Conservation (phyloP, 2,329 filamentous ascomycete genomes). For the Ophiosphaerella korrae region DNA sequence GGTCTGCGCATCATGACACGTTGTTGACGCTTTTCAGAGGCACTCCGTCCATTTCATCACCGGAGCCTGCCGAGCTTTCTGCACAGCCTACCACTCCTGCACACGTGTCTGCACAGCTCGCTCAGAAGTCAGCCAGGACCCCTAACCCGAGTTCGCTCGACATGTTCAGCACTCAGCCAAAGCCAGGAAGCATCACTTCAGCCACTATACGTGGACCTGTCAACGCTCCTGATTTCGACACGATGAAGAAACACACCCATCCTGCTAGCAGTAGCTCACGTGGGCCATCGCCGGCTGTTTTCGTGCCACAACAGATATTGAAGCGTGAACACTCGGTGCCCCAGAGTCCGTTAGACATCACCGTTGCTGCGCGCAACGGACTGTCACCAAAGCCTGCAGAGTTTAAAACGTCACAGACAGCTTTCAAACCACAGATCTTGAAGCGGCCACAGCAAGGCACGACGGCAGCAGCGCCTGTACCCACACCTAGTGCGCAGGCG, state of each 20-base stretch:
- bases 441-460: slow-evolving; percentile 39
- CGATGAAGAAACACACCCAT: slow-evolving; percentile 41
- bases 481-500: slow-evolving; percentile 7
- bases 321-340: slow-evolving; percentile 21
- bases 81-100: slow-evolving; percentile 50
- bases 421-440: slow-evolving; percentile 45
- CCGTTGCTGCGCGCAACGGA: not conserved
- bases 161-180: slow-evolving; percentile 22
- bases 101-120: slow-evolving; percentile 26
- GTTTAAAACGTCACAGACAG: slow-evolving; percentile 12
- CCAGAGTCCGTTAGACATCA: slow-evolving; percentile 7
- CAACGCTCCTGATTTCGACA: slow-evolving; percentile 50
- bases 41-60: slow-evolving; percentile 30
- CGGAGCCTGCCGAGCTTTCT: slow-evolving; percentile 45
- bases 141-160: slow-evolving; percentile 27
- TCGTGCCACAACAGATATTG: slow-evolving; percentile 36
- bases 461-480: slow-evolving; percentile 21
- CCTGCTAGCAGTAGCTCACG: slow-evolving; percentile 30
- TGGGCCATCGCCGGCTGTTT: slow-evolving; percentile 36
- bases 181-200: slow-evolving; percentile 39
- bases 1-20: slow-evolving; percentile 51
- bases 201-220: slow-evolving; percentile 50
- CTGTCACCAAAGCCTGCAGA: slow-evolving; percentile 13
- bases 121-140: slow-evolving; percentile 16
- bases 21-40: slow-evolving; percentile 54